Evolutionary conservation across 192 early-diverging fungal species (phyloP).

Genomic region (Coemansia sp.): DNA sequence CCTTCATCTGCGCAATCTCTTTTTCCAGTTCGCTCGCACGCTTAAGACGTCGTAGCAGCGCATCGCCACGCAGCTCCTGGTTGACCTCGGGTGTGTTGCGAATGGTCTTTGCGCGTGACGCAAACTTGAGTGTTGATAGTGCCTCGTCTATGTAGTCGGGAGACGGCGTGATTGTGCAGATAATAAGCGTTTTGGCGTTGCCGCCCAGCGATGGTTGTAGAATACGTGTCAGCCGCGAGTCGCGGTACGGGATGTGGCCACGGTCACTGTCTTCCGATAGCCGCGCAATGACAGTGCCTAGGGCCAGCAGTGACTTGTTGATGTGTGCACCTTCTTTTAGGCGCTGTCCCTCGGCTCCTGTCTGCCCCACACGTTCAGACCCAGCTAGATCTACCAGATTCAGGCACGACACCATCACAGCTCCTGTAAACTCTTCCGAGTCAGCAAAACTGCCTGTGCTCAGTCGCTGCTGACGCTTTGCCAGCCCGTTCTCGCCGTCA

Average conservation of each 20-base stretch:
- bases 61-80: slow-evolving; percentile 57
- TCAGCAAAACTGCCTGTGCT: slow-evolving; percentile 36
- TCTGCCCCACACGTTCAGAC: slow-evolving; percentile 82
- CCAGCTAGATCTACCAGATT: slow-evolving; percentile 98
- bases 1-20: slow-evolving; percentile 54
- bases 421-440: slow-evolving; percentile 42
- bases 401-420: slow-evolving; percentile 57
- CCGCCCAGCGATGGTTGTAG: slow-evolving; percentile 90
- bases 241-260: slow-evolving; percentile 94
- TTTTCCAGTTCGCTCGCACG: slow-evolving; percentile 51
- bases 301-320: slow-evolving; percentile 85
- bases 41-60: slow-evolving; percentile 48
- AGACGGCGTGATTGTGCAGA: slow-evolving; percentile 89
- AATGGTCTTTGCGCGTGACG: slow-evolving; percentile 86
- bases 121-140: slow-evolving; percentile 93
- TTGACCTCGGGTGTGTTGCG: slow-evolving; percentile 80
- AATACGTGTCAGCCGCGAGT: slow-evolving; percentile 94
- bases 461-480: slow-evolving; percentile 24
- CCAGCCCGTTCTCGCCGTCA: neutral
- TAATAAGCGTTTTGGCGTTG: slow-evolving; percentile 83
- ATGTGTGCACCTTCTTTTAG: slow-evolving; percentile 96
- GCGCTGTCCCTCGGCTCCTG: slow-evolving; percentile 74
- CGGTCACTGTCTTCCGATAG: slow-evolving; percentile 65
- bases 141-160: slow-evolving; percentile 79
- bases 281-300: slow-evolving; percentile 91